These are phyloP conservation scores for Auriscalpium vulgare DNA, from an alignment of 768 basidiomycete species.

Conservation along the genomic window DNA sequence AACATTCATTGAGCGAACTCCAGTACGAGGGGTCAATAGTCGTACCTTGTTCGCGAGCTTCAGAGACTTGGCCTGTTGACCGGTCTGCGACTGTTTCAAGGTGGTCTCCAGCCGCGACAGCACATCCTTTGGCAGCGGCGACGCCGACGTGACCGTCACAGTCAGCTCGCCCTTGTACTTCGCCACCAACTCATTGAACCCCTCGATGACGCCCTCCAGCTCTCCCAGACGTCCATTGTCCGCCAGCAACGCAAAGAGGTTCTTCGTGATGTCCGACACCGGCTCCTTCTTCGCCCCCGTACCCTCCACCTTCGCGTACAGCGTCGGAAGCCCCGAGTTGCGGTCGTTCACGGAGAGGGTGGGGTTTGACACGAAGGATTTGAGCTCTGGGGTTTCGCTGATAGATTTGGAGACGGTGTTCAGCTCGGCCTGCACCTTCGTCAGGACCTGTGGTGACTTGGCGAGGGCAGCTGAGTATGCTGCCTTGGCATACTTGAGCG, in stretches of 20 bases:
- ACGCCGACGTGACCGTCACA: slow-evolving; percentile 84
- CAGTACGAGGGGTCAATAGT: not conserved
- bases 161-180: slow-evolving; percentile 90
- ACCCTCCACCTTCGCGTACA: slow-evolving; percentile 64
- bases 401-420: slow-evolving; percentile 61
- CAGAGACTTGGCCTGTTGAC: slow-evolving; percentile 78
- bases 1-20: slow-evolving; percentile 1
- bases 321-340: slow-evolving; percentile 49
- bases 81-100: slow-evolving; percentile 81
- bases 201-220: slow-evolving; percentile 79
- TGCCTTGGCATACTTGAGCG: slow-evolving; percentile 79
- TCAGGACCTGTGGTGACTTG: slow-evolving; percentile 77
- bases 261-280: slow-evolving; percentile 84
- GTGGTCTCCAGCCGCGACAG: slow-evolving; percentile 73
- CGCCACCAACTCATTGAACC: slow-evolving; percentile 83
- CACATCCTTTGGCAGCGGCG: slow-evolving; percentile 70
- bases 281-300: slow-evolving; percentile 59
- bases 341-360: slow-evolving; percentile 82
- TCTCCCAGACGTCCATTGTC: slow-evolving; percentile 90
- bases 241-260: slow-evolving; percentile 81
- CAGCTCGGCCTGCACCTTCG: slow-evolving; percentile 82
- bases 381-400: slow-evolving; percentile 54
- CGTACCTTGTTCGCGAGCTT: slow-evolving; percentile 88
- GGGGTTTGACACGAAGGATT: slow-evolving; percentile 79
- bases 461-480: slow-evolving; percentile 73